phyloP scores from a whole-genome alignment of 2,329 filamentous ascomycete species.

The Calonectria pteridis region DNA sequence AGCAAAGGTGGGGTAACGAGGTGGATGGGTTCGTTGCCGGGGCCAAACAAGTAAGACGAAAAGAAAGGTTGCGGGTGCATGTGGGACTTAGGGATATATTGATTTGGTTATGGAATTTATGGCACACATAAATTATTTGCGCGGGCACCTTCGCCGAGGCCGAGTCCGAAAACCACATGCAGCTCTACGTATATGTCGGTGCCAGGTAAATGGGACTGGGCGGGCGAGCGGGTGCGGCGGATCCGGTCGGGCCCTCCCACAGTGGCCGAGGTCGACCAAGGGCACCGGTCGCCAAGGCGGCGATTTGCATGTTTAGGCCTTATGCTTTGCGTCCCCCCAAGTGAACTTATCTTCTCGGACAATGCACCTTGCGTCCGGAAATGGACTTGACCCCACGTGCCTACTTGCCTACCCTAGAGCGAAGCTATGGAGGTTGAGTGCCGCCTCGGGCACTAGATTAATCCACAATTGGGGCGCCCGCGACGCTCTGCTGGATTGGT shows the following conservation, averaged over 20 bases:
- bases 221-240: slow-evolving; percentile 42
- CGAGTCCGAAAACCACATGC: slow-evolving; percentile 7
- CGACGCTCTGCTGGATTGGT: neutral
- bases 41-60: neutral
- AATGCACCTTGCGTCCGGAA: neutral
- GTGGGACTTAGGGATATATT: slow-evolving; percentile 1
- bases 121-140: neutral
- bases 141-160: slow-evolving; percentile 7
- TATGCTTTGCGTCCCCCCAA: slow-evolving; percentile 9
- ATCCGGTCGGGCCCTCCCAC: slow-evolving; percentile 34
- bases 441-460: neutral
- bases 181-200: neutral
- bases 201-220: slow-evolving; percentile 2
- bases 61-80: neutral
- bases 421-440: neutral
- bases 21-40: slow-evolving; percentile 7
- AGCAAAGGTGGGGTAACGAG: neutral
- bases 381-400: slow-evolving; percentile 7
- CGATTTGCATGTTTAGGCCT: slow-evolving; percentile 23
- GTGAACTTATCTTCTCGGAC: slow-evolving; percentile 6
- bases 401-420: slow-evolving; percentile 13
- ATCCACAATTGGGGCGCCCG: neutral
- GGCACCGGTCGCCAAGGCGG: slow-evolving; percentile 4
- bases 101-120: neutral
- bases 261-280: slow-evolving; percentile 30